These are phyloP conservation scores for Aspergillus steynii DNA, from an alignment of 495 filamentous ascomycete genomes.

Conservation along the genomic window DNA sequence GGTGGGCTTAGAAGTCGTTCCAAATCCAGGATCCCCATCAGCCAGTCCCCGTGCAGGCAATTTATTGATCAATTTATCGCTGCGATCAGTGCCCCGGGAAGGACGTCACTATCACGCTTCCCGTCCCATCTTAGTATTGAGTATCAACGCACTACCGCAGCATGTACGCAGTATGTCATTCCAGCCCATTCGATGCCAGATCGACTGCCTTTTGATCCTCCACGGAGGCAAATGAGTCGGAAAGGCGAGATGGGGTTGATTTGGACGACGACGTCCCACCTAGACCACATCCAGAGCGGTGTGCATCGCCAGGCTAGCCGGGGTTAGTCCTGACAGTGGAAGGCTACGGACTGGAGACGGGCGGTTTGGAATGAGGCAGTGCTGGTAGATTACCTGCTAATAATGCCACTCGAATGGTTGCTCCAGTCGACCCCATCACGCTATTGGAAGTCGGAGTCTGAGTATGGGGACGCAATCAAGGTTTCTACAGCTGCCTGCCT, in stretches of 20 bases:
- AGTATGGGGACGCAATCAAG: constrained; percentile 5
- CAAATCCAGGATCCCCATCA: background rate
- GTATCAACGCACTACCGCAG: background rate
- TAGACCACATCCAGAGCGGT: constrained; percentile 21
- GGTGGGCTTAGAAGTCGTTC: background rate
- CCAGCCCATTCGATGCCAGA: background rate
- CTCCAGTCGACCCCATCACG: constrained; percentile 9
- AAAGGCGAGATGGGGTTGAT: background rate
- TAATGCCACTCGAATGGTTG: constrained; percentile 1
- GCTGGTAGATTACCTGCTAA: constrained; percentile 17
- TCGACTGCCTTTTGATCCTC: background rate
- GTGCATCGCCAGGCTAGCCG: constrained; percentile 17
- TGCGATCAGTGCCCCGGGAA: background rate
- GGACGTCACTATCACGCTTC: background rate
- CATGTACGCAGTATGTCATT: no score
- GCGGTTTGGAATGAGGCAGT: constrained; percentile 28
- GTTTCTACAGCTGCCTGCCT: constrained; percentile 3
- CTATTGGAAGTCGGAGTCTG: constrained; percentile 1
- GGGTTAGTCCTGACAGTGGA: constrained; percentile 16
- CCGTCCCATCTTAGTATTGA: no score
- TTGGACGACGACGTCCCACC: background rate
- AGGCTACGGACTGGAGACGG: constrained; percentile 11
- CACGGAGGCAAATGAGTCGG: background rate
- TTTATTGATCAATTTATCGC: background rate
- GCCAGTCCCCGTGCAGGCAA: constrained; percentile 3